Evolutionary conservation across 495 filamentous ascomycete species (phyloP), one percentile per base, ranked within the genome.

Genomic region (Aspergillus bertholletiae): DNA sequence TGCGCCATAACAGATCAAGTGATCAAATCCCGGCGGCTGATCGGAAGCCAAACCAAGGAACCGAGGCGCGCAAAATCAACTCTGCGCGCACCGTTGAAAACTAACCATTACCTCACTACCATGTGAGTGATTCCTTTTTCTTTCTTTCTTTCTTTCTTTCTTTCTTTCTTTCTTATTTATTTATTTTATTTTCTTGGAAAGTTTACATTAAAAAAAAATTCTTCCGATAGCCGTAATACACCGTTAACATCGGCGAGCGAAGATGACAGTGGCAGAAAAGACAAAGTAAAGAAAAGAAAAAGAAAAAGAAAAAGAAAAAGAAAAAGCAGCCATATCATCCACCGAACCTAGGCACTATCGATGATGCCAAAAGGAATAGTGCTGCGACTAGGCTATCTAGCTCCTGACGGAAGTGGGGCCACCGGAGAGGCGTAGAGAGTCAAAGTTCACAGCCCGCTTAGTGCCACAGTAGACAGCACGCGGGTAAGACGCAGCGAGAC

Each of bases 281-380:
- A 15, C 34, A 37, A n/a, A 3, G 7, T 37, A 15, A 7, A 8
- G 18, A 13, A 12, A 18, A 5, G 4, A 21, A 43, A 22, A 7
- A 11, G n/a, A 43, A 2, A 22, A 13, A 22, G 9, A 43, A 3
- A 9, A 43, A 22, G 2, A 22, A 43, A 2, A 20, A 43, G n/a
- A 7, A 22, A 22, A 22, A 43, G 39, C 18, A 21, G 13, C 1
- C 20, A 37, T 37, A 11, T 48, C 23, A 23, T 53, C 39, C 24
- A 46, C 49, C 39, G 32, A 39, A 27, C 28, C 26, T 51, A 28
- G 30, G 37, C 23, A 39, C 43, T 53, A 53, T 50, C 53, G 37
- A 45, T 22, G 24, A 41, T 24, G 24, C 35, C 49, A 44, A 52
- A 46, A 13, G 32, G 44, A 53, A 57, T 57, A 53, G 54, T 45